These are phyloP conservation scores for Buddleja alternifolia DNA, from an alignment of 257 asterid species.

Conservation along the genomic window DNA sequence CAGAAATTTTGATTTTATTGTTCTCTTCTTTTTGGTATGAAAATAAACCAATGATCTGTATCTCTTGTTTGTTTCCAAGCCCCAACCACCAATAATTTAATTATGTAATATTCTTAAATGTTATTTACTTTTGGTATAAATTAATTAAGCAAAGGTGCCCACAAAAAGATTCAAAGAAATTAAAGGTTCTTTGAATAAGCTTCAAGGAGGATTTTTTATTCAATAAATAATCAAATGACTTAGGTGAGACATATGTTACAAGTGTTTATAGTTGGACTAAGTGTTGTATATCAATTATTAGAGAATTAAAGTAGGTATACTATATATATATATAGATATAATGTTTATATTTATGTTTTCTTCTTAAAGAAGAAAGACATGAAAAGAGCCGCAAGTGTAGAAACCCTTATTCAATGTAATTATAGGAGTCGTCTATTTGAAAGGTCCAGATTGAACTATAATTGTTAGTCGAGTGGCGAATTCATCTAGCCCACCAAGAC, in stretches of 20 bases:
- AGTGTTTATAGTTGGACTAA: constrained; percentile 14
- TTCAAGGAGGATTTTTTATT: background rate
- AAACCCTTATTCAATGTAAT: no score
- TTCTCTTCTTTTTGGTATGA: constrained; percentile 34
- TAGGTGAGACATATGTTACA: constrained; percentile 17
- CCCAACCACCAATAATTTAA: constrained; percentile 45
- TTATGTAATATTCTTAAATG: background rate
- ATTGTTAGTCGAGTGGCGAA: no score
- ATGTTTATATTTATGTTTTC: background rate
- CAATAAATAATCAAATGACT: background rate
- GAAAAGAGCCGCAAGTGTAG: no score
- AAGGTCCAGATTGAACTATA: no score
- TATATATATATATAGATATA: background rate
- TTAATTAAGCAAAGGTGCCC: background rate
- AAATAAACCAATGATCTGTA: constrained; percentile 32
- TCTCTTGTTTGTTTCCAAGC: constrained; percentile 41
- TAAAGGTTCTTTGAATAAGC: background rate
- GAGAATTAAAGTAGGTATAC: constrained; percentile 33
- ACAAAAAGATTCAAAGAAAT: background rate
- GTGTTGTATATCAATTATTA: constrained; percentile 31
- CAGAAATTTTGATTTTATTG: constrained; percentile 33
- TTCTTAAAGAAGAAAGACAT: no score
- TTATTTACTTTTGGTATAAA: background rate
- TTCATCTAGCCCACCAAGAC: no score
- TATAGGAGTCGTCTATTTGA: no score